phyloP scores from a whole-genome alignment of 2,329 filamentous ascomycete genomes.

The Thielaviopsis ethacetica region DNA sequence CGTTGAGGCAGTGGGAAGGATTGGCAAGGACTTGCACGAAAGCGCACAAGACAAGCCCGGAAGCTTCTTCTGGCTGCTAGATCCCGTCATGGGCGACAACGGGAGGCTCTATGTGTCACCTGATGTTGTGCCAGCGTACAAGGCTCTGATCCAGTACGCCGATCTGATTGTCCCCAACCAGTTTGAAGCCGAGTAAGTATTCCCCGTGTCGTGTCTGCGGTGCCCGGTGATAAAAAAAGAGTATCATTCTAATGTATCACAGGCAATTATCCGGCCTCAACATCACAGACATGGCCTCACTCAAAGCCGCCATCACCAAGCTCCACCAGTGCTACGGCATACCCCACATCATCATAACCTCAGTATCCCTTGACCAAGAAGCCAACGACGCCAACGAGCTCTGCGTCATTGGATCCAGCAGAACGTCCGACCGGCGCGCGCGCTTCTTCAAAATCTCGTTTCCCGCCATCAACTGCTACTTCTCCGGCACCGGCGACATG shows the following conservation, averaged over 20 bases:
- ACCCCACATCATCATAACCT: conserved; percentile 87
- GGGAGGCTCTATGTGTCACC: conserved; percentile 80
- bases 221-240: background rate
- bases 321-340: conserved; percentile 63
- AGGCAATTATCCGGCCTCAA: conserved; percentile 74
- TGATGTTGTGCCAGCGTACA: conserved; percentile 84
- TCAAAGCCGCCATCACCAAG: conserved; percentile 57
- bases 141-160: conserved; percentile 58
- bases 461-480: conserved; percentile 80
- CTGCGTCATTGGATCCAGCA: conserved; percentile 63
- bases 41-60: conserved; percentile 47
- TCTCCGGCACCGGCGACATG: conserved; percentile 96
- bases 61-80: conserved; percentile 89
- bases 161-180: conserved; percentile 93
- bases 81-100: conserved; percentile 97
- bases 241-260: conserved; percentile 1
- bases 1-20: conserved; percentile 68
- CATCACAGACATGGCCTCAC: conserved; percentile 57
- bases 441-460: conserved; percentile 83
- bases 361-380: conserved; percentile 45
- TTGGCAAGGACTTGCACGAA: conserved; percentile 63
- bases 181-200: conserved; percentile 78
- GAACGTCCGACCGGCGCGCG: conserved; percentile 43
- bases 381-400: conserved; percentile 37
- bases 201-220: too few relatives aligned